Evolutionary conservation across 2,329 filamentous ascomycete species (phyloP), one percentile per base, ranked within the genome.

Genomic region (Alternaria sp.): DNA sequence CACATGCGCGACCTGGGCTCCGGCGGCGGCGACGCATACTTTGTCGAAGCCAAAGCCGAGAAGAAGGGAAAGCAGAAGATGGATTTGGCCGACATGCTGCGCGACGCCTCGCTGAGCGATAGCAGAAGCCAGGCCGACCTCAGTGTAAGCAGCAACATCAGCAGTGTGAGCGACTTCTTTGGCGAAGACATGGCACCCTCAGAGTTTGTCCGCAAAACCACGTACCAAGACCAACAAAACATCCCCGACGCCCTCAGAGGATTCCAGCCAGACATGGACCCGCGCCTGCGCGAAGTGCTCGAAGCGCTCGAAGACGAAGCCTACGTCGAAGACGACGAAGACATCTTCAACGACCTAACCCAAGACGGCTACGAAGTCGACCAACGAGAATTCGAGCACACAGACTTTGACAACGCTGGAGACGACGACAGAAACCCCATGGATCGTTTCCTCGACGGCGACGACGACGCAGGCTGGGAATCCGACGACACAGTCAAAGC

Each of bases 261-360:
- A 0, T 97, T 99, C 78, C 91, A 99, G 79, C 95, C 96, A 7
- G 94, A 98, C 75, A 98, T 99, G 95, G 96, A 99, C 73, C 94
- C 94, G 2, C 86, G 94, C 39, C 78, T 99, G 68, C 87, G 95
- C 46, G 95, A 99, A 78, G 93, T 94, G 5, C 81, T 99, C 24
- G 94, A 97, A 79, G 95, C 95, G 11, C 82, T 99, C 30, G 95
- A 99, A 49, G 95, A 99, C 73, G 95, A 99, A 24, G 94, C 91
- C 3, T 99, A 93, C 74, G 94, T 99, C 2, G 94, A 94, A 36
- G 85, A 87, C 28, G 88, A 89, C 24, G 92, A 95, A n/a, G 91
- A 95, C 56, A 81, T 98, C 52, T 98, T 99, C 78, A 87, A 87
- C 44, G 80, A 89, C 66, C 81, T 96, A 44, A 88, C 92, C 20